Conservation (phyloP, 1,139 yeast genomes). For the Zygosaccharomyces sapae region DNA sequence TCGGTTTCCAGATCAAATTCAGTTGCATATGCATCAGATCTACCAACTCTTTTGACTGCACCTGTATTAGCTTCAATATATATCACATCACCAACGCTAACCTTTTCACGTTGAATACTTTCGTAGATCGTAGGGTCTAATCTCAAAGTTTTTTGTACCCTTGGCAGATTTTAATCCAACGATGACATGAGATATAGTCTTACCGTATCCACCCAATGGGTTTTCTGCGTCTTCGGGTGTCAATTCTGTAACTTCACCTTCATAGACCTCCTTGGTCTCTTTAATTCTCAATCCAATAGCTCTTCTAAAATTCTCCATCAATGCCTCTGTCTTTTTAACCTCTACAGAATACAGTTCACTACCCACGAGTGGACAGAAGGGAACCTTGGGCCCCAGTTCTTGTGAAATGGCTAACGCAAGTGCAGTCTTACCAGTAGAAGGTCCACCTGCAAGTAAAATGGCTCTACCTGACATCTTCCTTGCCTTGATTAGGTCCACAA, state of each 20-base stretch:
- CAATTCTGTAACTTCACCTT: conserved; percentile 95
- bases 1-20: conserved; percentile 98
- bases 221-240: conserved; percentile 97
- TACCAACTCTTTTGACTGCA: conserved; percentile 93
- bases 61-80: conserved; percentile 98
- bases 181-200: conserved; percentile 89
- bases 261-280: conserved; percentile 96
- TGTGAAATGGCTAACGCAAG: conserved; percentile 93
- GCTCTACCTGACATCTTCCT: conserved; percentile 96
- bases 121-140: conserved; percentile 95
- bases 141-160: conserved; percentile 88
- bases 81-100: conserved; percentile 91
- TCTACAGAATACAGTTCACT: conserved; percentile 94
- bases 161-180: conserved; percentile 94
- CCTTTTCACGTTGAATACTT: conserved; percentile 91
- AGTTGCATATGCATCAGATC: conserved; percentile 97
- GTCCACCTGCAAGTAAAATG: conserved; percentile 92
- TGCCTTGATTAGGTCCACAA: conserved; percentile 89
- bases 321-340: conserved; percentile 92
- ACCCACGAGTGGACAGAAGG: conserved; percentile 97
- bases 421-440: conserved; percentile 98
- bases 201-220: conserved; percentile 96
- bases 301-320: conserved; percentile 96
- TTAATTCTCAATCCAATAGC: conserved; percentile 95
- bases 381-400: conserved; percentile 96